phyloP scores from a whole-genome alignment of 1,284 basidiomycete species.

The Calocybe gambosa region DNA sequence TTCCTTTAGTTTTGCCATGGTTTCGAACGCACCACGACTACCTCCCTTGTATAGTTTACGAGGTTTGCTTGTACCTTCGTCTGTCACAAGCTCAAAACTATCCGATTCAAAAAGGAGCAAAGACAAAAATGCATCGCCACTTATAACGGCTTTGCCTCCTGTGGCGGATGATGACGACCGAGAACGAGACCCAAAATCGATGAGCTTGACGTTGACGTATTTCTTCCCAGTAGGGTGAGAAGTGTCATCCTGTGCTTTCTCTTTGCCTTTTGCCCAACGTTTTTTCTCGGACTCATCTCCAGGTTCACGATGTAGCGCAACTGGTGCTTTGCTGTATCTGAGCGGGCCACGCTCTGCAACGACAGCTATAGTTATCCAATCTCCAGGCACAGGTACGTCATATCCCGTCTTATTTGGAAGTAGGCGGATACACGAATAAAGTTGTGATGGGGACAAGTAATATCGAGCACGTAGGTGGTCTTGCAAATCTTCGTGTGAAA shows the following conservation, averaged over 20 bases:
- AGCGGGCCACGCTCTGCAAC: slow-evolving; percentile 80
- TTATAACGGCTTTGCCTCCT: slow-evolving; percentile 47
- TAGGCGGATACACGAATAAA: slow-evolving; percentile 82
- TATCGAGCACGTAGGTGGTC: slow-evolving; percentile 82
- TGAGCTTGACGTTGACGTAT: slow-evolving; percentile 83
- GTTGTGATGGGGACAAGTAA: slow-evolving; percentile 78
- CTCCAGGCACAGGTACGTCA: slow-evolving; percentile 86
- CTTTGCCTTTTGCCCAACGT: slow-evolving; percentile 30
- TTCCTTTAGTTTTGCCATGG: slow-evolving; percentile 76
- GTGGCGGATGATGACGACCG: slow-evolving; percentile 45
- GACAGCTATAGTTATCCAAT: slow-evolving; percentile 89
- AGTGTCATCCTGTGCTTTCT: slow-evolving; percentile 28
- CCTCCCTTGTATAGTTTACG: slow-evolving; percentile 79
- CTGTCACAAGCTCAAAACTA: slow-evolving; percentile 45
- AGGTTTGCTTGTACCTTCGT: slow-evolving; percentile 42
- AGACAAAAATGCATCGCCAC: slow-evolving; percentile 81
- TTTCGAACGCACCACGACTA: slow-evolving; percentile 88
- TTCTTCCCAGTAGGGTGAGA: slow-evolving; percentile 59
- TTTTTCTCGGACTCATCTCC: slow-evolving; percentile 27
- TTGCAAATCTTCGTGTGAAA: slow-evolving; percentile 75
- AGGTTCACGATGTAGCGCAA: slow-evolving; percentile 44
- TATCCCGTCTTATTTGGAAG: slow-evolving; percentile 77
- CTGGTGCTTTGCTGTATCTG: slow-evolving; percentile 59
- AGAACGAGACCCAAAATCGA: slow-evolving; percentile 68
- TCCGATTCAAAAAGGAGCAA: slow-evolving; percentile 89